Conservation (phyloP, 83 land plant genomes). For the Thuja plicata region DNA sequence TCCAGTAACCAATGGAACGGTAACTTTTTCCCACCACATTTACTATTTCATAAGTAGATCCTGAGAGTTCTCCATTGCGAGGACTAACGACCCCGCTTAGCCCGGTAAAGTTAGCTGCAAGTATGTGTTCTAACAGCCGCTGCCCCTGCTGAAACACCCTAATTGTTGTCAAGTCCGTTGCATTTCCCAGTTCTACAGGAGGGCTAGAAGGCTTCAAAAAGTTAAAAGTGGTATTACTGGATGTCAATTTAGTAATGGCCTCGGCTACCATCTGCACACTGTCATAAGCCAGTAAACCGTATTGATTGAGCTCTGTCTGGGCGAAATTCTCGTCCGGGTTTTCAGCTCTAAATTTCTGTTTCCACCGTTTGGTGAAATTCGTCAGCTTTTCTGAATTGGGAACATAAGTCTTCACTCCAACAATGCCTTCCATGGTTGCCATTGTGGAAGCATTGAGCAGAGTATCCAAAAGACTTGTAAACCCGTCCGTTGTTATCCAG, state of each 20-base stretch:
- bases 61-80: background rate
- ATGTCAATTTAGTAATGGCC: background rate
- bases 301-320: background rate
- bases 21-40: conserved; percentile 15
- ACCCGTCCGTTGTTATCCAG: conserved; percentile 21
- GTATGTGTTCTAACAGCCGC: background rate
- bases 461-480: conserved; percentile 3
- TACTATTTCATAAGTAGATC: background rate
- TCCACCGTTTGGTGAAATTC: conserved; percentile 1
- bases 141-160: conserved; percentile 15
- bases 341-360: background rate
- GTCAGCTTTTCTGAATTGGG: background rate
- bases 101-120: background rate
- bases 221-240: background rate
- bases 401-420: conserved; percentile 10
- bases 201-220: background rate
- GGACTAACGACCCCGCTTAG: background rate
- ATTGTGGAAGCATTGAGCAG: background rate
- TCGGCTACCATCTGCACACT: conserved; percentile 1
- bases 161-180: conserved; percentile 8
- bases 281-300: conserved; percentile 30
- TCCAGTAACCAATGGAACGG: conserved; percentile 26
- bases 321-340: background rate
- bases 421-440: conserved; percentile 16
- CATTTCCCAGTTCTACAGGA: background rate